Evolutionary conservation across 768 basidiomycete species (phyloP).

Genomic region (Psilocybe sp.): DNA sequence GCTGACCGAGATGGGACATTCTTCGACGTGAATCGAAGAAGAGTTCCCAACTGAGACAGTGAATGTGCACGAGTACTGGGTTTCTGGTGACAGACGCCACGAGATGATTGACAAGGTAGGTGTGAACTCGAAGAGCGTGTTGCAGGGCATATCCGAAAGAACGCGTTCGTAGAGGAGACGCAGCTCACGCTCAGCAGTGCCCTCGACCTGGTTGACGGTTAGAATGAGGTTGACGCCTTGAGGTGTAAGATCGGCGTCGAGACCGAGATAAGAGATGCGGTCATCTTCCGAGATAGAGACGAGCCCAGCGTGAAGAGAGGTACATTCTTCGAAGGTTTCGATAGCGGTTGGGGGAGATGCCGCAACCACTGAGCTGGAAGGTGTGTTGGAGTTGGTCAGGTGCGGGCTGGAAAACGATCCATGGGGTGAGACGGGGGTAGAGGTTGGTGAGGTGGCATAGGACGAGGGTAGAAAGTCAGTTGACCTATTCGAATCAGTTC

Average conservation of each 20-base stretch:
- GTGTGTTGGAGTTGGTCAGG: neutral
- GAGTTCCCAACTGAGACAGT: slow-evolving; percentile 13
- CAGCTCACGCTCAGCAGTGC: neutral
- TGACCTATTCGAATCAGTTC: neutral
- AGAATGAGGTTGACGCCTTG: slow-evolving; percentile 14
- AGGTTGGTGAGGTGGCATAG: slow-evolving; percentile 1
- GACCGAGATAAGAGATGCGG: slow-evolving; percentile 10
- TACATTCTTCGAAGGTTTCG: neutral
- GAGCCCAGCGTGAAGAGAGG: slow-evolving; percentile 10
- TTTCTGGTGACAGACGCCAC: slow-evolving; percentile 8
- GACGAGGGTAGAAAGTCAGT: slow-evolving; percentile 2
- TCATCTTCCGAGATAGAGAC: slow-evolving; percentile 3
- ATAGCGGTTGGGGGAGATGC: slow-evolving; percentile 1
- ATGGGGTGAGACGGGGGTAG: neutral
- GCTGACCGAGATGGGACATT: neutral
- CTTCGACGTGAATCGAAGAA: slow-evolving; percentile 31
- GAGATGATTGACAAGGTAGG: slow-evolving; percentile 37
- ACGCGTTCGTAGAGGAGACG: slow-evolving; percentile 16
- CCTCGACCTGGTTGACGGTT: slow-evolving; percentile 9
- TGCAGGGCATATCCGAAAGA: slow-evolving; percentile 14
- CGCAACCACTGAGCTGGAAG: slow-evolving; percentile 4
- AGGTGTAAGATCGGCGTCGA: slow-evolving; percentile 17
- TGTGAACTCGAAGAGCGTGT: slow-evolving; percentile 21
- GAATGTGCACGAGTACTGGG: slow-evolving; percentile 13
- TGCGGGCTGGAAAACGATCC: neutral